These are phyloP conservation scores for Annulohypoxylon maeteangense DNA, from an alignment of 495 filamentous ascomycete species.

Conservation along the genomic window DNA sequence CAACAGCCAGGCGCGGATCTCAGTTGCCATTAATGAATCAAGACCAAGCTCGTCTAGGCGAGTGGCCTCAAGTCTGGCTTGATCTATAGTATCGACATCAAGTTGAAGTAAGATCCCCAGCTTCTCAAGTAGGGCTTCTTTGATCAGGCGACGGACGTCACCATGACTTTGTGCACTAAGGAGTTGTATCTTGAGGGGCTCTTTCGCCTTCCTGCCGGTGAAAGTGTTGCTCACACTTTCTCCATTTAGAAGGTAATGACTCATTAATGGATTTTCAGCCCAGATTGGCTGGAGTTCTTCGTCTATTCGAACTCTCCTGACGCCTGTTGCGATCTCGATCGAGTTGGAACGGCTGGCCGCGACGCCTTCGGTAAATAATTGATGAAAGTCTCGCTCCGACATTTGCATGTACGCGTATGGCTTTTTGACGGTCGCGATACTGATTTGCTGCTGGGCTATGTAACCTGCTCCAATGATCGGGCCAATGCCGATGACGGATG, in stretches of 20 bases:
- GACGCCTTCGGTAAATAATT: conserved; percentile 32
- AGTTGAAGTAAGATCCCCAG: background rate
- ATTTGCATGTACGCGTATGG: conserved; percentile 1
- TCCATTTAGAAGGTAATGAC: conserved; percentile 41
- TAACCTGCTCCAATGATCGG: conserved; percentile 57
- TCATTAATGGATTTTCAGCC: conserved; percentile 55
- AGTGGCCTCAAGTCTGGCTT: background rate
- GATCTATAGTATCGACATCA: background rate
- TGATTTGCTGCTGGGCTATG: conserved; percentile 18
- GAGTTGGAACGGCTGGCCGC: conserved; percentile 3
- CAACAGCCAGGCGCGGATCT: conserved; percentile 56
- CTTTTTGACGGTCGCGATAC: background rate
- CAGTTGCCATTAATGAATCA: conserved; percentile 52
- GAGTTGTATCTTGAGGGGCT: background rate
- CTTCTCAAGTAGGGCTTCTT: background rate
- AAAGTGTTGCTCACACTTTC: conserved; percentile 21
- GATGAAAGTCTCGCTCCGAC: conserved; percentile 37
- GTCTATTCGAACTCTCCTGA: conserved; percentile 24
- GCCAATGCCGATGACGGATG: conserved; percentile 58
- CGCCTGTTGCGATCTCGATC: conserved; percentile 10
- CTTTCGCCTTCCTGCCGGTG: background rate
- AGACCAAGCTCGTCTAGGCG: conserved; percentile 16
- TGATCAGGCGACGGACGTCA: background rate
- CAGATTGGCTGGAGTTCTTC: conserved; percentile 51
- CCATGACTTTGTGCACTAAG: background rate